A percentile compares a stretch with the other conserved stretches of the same genome.
phyloP scores from a whole-genome alignment of 2,329 filamentous ascomycete species.

The Ascochyta clinopodiicola region DNA sequence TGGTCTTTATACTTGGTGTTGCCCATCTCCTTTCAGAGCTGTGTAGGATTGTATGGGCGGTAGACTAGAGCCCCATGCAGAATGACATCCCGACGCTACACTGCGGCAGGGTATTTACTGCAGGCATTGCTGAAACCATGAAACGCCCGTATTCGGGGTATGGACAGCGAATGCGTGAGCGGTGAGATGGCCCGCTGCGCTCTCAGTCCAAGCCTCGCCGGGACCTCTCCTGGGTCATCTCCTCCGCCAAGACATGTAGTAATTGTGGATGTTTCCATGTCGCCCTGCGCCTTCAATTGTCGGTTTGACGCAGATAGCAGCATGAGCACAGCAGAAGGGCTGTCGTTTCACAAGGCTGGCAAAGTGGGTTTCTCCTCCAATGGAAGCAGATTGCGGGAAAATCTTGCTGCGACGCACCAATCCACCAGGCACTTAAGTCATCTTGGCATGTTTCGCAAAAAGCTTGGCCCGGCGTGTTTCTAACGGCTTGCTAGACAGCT shows the following conservation, averaged over 20 bases:
- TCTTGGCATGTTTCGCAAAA: slow-evolving; percentile 17
- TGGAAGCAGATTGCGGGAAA: slow-evolving; percentile 2
- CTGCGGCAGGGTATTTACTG: neutral
- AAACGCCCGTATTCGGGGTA: neutral
- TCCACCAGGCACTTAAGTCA: slow-evolving; percentile 6
- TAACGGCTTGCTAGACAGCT: neutral
- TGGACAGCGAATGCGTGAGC: neutral
- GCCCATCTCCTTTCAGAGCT: neutral
- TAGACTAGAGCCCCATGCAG: slow-evolving; percentile 15
- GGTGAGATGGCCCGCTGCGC: neutral
- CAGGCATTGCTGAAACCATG: slow-evolving; percentile 16
- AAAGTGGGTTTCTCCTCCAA: slow-evolving; percentile 15
- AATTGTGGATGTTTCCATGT: neutral
- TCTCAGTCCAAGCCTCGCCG: neutral
- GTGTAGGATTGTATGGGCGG: slow-evolving; percentile 1
- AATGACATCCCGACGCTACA: slow-evolving; percentile 15
- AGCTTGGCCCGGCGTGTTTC: slow-evolving; percentile 8
- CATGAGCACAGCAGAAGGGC: neutral
- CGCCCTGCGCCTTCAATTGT: neutral
- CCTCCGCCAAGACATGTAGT: slow-evolving; percentile 3
- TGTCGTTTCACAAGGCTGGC: slow-evolving; percentile 1
- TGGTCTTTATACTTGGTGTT: slow-evolving; percentile 9
- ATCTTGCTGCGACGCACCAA: neutral
- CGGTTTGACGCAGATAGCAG: neutral
- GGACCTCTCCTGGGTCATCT: slow-evolving; percentile 2